phyloP scores from a whole-genome alignment of 2,329 filamentous ascomycete genomes.

The Fusarium sp. region DNA sequence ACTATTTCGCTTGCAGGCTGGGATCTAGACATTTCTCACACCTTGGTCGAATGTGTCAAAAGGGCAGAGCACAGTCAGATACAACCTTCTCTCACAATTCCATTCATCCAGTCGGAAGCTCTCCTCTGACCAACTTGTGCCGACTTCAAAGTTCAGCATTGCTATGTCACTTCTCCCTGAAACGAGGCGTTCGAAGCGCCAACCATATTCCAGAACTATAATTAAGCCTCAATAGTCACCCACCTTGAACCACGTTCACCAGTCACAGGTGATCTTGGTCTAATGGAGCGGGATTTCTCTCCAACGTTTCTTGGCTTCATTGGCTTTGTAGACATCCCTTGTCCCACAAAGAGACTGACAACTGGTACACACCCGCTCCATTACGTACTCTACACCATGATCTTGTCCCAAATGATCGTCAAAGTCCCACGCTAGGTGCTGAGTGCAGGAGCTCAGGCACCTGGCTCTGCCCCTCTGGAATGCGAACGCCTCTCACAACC shows the following conservation, averaged over 20 bases:
- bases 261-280: slow-evolving; percentile 22
- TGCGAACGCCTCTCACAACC: slow-evolving; percentile 41
- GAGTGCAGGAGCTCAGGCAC: slow-evolving; percentile 42
- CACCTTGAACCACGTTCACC: slow-evolving; percentile 21
- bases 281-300: slow-evolving; percentile 31
- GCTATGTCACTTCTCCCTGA: slow-evolving; percentile 41
- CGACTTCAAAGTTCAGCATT: slow-evolving; percentile 32
- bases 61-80: slow-evolving; percentile 22
- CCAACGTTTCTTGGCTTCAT: slow-evolving; percentile 32
- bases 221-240: slow-evolving; percentile 41
- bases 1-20: slow-evolving; percentile 41
- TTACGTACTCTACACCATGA: slow-evolving; percentile 45
- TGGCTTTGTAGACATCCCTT: slow-evolving; percentile 29
- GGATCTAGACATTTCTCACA: slow-evolving; percentile 30
- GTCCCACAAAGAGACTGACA: slow-evolving; percentile 41
- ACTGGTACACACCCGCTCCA: slow-evolving; percentile 41
- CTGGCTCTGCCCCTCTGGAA: slow-evolving; percentile 48
- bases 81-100: slow-evolving; percentile 32
- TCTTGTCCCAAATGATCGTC: slow-evolving; percentile 42
- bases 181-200: slow-evolving; percentile 25
- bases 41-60: slow-evolving; percentile 13
- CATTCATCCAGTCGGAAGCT: slow-evolving; percentile 31
- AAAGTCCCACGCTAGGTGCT: slow-evolving; percentile 34
- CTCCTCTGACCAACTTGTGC: slow-evolving; percentile 35
- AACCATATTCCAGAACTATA: slow-evolving; percentile 23